Percentiles rank a stretch among this genome's conserved stretches.
Conservation (phyloP, 108 stramenopile genomes). For the Skeletonema menzelii region DNA sequence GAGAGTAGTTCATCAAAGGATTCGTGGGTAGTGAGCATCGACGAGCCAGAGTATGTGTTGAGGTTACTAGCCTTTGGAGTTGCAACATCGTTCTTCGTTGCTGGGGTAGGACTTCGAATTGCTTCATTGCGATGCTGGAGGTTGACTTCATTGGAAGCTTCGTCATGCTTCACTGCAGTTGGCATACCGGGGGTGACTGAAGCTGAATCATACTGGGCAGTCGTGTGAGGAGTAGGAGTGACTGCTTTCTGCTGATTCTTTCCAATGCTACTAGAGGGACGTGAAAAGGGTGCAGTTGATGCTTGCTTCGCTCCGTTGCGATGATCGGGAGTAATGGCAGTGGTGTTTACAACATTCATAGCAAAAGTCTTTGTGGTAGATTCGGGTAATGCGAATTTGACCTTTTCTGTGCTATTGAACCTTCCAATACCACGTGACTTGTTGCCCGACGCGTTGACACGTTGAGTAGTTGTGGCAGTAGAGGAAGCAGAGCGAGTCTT, state of each 20-base stretch:
- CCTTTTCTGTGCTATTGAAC: slow-evolving; percentile 16
- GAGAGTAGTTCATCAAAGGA: slow-evolving; percentile 38
- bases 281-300: neutral
- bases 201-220: slow-evolving; percentile 1
- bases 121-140: neutral
- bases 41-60: slow-evolving; percentile 12
- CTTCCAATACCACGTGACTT: slow-evolving; percentile 12
- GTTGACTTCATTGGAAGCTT: neutral
- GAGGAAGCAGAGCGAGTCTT: neutral
- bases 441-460: neutral
- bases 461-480: neutral
- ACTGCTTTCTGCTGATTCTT: neutral
- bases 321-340: slow-evolving; percentile 29
- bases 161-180: neutral
- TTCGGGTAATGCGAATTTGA: neutral
- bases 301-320: slow-evolving; percentile 6
- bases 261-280: neutral
- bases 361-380: neutral
- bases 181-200: neutral
- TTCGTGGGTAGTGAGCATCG: slow-evolving; percentile 10
- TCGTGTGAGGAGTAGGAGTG: slow-evolving; percentile 5
- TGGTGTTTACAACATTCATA: neutral
- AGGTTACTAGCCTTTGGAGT: slow-evolving; percentile 43
- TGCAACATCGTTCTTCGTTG: neutral
- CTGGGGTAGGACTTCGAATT: slow-evolving; percentile 28